Evolutionary conservation across 768 basidiomycete genomes (phyloP).

Genomic region (Aureoboletus auriporus): DNA sequence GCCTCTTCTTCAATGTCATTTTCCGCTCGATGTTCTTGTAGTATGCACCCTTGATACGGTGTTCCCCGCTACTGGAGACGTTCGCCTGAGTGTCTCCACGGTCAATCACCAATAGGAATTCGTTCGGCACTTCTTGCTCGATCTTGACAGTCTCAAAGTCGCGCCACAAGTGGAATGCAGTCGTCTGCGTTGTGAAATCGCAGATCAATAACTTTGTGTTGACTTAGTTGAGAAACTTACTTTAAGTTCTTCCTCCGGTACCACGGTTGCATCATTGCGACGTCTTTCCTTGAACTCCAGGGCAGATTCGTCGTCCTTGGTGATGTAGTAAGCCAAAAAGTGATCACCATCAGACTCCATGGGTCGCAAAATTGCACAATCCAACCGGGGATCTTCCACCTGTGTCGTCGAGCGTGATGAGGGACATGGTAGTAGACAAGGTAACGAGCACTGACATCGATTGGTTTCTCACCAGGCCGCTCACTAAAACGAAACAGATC

Average conservation of each 20-base stretch:
- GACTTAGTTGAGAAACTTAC: slow-evolving; percentile 29
- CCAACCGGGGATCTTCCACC: slow-evolving; percentile 76
- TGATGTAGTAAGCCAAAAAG: slow-evolving; percentile 82
- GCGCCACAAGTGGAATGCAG: slow-evolving; percentile 70
- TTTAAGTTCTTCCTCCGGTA: slow-evolving; percentile 52
- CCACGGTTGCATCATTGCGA: slow-evolving; percentile 37
- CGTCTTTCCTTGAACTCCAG: slow-evolving; percentile 60
- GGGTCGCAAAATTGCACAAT: slow-evolving; percentile 81
- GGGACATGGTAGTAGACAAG: neutral
- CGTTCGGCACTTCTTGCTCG: slow-evolving; percentile 82
- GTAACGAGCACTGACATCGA: slow-evolving; percentile 49
- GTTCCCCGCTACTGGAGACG: slow-evolving; percentile 34
- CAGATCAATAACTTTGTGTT: neutral
- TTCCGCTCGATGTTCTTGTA: slow-evolving; percentile 89
- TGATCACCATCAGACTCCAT: slow-evolving; percentile 89
- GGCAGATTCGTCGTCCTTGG: slow-evolving; percentile 70
- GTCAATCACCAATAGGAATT: slow-evolving; percentile 74
- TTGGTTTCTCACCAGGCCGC: slow-evolving; percentile 71
- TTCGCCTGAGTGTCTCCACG: slow-evolving; percentile 42
- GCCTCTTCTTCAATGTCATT: slow-evolving; percentile 82
- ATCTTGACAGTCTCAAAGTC: slow-evolving; percentile 88
- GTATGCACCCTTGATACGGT: slow-evolving; percentile 66
- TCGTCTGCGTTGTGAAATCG: slow-evolving; percentile 41
- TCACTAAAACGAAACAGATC: slow-evolving; percentile 85
- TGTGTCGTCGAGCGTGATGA: slow-evolving; percentile 22